Conservation (phyloP, 805 yeast genomes). For the Saccharomycopsis guyanensis region DNA sequence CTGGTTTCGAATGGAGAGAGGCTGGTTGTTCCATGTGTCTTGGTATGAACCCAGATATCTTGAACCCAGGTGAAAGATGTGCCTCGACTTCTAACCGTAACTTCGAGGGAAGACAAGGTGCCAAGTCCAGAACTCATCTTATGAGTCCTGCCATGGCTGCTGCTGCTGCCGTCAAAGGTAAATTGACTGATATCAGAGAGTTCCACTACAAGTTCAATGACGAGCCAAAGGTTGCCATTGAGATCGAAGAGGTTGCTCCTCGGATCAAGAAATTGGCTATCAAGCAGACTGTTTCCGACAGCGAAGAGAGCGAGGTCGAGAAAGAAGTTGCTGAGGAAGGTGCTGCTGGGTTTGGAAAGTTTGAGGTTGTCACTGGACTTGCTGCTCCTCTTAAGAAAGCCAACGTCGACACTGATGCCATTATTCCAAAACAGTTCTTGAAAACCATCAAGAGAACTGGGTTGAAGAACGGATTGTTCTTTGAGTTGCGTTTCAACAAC, state of each 20-base stretch:
- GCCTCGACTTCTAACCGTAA: slow-evolving; percentile 98
- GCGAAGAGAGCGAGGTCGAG: slow-evolving; percentile 36
- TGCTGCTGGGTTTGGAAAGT: slow-evolving; percentile 62
- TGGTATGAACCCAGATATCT: slow-evolving; percentile 98
- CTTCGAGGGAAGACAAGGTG: slow-evolving; percentile 99
- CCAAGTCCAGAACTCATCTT: slow-evolving; percentile 87
- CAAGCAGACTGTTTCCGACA: not conserved
- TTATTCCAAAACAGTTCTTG: slow-evolving; percentile 96
- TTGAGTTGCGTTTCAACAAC: slow-evolving; percentile 80
- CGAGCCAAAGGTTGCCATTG: slow-evolving; percentile 42
- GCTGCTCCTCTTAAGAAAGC: slow-evolving; percentile 95
- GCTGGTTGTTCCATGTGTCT: slow-evolving; percentile 99
- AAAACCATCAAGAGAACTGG: slow-evolving; percentile 98
- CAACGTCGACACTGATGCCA: slow-evolving; percentile 97
- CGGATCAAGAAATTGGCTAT: not conserved
- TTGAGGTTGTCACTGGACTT: slow-evolving; percentile 67
- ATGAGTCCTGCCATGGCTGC: slow-evolving; percentile 99
- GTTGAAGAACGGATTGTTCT: slow-evolving; percentile 78
- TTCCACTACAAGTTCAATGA: slow-evolving; percentile 50
- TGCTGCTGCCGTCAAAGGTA: slow-evolving; percentile 92
- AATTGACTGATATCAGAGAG: slow-evolving; percentile 83
- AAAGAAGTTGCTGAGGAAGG: slow-evolving; percentile 37
- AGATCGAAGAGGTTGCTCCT: slow-evolving; percentile 24
- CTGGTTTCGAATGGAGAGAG: slow-evolving; percentile 98
- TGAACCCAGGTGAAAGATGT: slow-evolving; percentile 92